Conservation (phyloP, 306 rosid species). For the Sicyos edulis region DNA sequence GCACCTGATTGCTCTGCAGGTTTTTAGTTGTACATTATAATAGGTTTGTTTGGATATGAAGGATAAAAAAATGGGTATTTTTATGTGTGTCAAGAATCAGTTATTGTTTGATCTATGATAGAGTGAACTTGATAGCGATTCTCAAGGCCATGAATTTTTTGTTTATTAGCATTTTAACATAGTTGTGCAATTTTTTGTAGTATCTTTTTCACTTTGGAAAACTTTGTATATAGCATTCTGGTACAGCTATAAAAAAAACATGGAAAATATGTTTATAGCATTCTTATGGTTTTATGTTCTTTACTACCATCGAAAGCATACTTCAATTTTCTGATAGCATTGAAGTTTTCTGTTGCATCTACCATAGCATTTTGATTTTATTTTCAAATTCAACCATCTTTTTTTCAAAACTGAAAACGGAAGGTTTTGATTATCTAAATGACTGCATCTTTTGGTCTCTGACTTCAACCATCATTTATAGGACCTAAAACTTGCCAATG, state of each 20-base stretch:
- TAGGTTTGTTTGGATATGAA: background rate
- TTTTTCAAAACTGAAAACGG: background rate
- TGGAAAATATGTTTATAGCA: background rate
- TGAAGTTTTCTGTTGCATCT: background rate
- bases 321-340: background rate
- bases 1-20: background rate
- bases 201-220: background rate
- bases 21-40: background rate
- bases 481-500: slow-evolving; percentile 18
- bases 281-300: background rate
- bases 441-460: slow-evolving; percentile 8
- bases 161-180: background rate
- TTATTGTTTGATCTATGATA: background rate
- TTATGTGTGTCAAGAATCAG: background rate
- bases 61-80: background rate
- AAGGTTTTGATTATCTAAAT: background rate
- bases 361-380: background rate
- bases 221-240: background rate
- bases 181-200: background rate
- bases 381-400: background rate
- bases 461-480: slow-evolving; percentile 2
- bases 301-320: background rate
- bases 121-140: background rate
- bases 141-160: background rate
- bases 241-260: background rate